Conservation (phyloP, 106 monocot genomes). For the Alisma plantagoaquatica region DNA sequence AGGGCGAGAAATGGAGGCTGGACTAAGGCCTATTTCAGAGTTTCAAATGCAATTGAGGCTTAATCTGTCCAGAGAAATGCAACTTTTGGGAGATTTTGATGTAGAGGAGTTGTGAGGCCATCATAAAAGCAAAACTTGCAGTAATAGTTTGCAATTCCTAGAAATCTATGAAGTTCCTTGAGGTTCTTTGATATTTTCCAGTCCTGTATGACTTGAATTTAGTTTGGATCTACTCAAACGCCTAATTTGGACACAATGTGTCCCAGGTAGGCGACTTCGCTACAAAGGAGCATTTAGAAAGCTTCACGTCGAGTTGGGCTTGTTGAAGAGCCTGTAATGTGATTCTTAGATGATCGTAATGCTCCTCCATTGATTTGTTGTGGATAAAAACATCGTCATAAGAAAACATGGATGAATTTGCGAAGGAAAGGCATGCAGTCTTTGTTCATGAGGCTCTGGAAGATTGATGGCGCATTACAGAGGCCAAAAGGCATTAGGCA, state of each 20-base stretch:
- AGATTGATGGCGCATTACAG: not conserved
- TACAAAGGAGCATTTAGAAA: not conserved
- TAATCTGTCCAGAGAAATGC: not conserved
- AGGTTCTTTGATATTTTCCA: not conserved
- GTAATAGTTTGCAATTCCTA: slow-evolving; percentile 6
- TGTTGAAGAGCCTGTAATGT: not conserved
- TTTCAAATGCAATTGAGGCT: not conserved
- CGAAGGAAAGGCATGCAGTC: not conserved
- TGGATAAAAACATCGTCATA: not conserved
- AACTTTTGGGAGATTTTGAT: not conserved
- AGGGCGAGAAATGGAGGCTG: not conserved
- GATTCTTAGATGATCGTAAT: not conserved
- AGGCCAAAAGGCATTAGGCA: not conserved
- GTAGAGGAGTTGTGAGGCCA: not conserved
- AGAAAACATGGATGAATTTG: not conserved
- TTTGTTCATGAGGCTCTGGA: not conserved
- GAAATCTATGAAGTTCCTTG: not conserved
- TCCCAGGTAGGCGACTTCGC: not conserved
- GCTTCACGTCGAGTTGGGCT: not conserved
- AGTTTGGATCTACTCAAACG: not conserved
- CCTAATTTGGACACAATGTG: not conserved
- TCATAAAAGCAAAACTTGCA: not conserved
- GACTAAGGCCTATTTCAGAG: not conserved
- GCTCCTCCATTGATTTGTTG: not conserved
- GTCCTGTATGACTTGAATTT: not conserved